phyloP scores from a whole-genome alignment of 495 filamentous ascomycete species.

The Podospora comata region DNA sequence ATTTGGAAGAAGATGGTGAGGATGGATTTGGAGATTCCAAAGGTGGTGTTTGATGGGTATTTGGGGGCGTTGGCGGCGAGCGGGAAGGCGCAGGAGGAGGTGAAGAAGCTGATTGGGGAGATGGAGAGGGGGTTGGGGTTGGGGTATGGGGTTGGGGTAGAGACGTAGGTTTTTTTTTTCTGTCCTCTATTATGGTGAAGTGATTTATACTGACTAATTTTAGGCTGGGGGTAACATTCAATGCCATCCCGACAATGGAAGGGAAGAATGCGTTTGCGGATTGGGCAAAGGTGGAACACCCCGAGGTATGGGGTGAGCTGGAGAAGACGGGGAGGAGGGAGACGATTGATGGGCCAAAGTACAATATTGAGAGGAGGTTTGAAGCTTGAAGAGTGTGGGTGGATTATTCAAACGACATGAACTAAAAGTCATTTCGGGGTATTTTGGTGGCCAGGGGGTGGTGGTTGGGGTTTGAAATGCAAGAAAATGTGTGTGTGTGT shows the following conservation, averaged over 20 bases:
- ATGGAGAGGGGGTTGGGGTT: slow-evolving; percentile 64
- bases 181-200: background rate
- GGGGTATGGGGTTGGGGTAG: slow-evolving; percentile 58
- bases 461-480: background rate
- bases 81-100: slow-evolving; percentile 58
- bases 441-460: background rate
- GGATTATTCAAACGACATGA: background rate
- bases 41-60: slow-evolving; percentile 68
- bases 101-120: slow-evolving; percentile 57
- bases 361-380: slow-evolving; percentile 44
- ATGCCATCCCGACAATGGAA: slow-evolving; percentile 57
- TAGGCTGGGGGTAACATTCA: slow-evolving; percentile 71
- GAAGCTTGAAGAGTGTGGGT: slow-evolving; percentile 34
- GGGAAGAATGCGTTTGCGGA: slow-evolving; percentile 65
- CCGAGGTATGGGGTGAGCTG: slow-evolving; percentile 64
- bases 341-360: slow-evolving; percentile 38
- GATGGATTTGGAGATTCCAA: slow-evolving; percentile 73
- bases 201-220: background rate
- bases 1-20: slow-evolving; percentile 71
- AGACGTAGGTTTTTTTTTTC: slow-evolving; percentile 58
- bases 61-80: slow-evolving; percentile 69
- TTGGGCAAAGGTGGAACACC: slow-evolving; percentile 67
- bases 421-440: background rate
- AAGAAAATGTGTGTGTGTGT: background rate
- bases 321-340: slow-evolving; percentile 43